Evolutionary conservation across 2,329 filamentous ascomycete species (phyloP).

Genomic region (Nigrospora osmanthi): DNA sequence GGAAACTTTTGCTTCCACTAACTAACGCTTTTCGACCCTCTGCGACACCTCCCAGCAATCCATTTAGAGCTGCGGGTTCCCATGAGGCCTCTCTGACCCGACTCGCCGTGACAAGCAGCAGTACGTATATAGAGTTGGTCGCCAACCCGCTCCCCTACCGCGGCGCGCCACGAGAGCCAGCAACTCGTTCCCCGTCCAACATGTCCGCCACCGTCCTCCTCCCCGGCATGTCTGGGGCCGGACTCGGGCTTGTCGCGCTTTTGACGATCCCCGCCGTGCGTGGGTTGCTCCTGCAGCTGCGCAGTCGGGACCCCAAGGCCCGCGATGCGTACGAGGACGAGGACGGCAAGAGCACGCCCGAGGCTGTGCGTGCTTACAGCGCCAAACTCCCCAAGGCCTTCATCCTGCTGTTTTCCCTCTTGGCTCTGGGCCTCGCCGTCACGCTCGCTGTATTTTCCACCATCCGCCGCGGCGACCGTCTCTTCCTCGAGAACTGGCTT

Average conservation of each 20-base stretch:
- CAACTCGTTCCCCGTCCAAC: not conserved
- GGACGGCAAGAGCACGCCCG: conserved; percentile 61
- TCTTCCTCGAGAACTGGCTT: conserved; percentile 52
- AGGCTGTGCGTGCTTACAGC: conserved; percentile 55
- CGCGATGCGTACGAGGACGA: conserved; percentile 53
- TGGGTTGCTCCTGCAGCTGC: conserved; percentile 10
- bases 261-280: conserved; percentile 15
- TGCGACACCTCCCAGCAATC: no score
- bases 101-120: no score
- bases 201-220: conserved; percentile 11
- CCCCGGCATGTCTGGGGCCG: conserved; percentile 15
- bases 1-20: no score
- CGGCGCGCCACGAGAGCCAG: no score
- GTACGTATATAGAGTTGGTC: no score
- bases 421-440: conserved; percentile 48
- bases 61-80: no score
- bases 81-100: no score
- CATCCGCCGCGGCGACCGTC: conserved; percentile 24
- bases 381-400: conserved; percentile 47
- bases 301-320: conserved; percentile 20
- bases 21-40: no score
- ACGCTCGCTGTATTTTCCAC: conserved; percentile 46
- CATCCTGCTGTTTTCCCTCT: conserved; percentile 43
- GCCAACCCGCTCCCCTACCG: no score
- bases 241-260: conserved; percentile 14